Evolutionary conservation across 2,329 filamentous ascomycete genomes (phyloP).

Genomic region (Aspergillus japonicus): DNA sequence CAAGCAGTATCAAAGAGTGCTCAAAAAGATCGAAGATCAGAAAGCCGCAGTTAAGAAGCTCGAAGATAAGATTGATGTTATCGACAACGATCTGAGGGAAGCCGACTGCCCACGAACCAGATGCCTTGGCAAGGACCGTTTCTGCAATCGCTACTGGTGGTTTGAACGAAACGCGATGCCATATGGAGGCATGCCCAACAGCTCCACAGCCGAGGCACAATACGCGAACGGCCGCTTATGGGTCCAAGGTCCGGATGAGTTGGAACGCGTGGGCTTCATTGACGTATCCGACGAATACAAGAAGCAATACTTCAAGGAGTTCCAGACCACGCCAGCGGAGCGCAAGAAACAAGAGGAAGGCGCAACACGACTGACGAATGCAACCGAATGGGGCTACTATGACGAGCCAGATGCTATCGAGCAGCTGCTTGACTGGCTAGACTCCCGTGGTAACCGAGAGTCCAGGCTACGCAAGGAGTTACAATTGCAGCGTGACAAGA

Average conservation of each 20-base stretch:
- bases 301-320: constrained; percentile 72
- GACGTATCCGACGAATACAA: constrained; percentile 70
- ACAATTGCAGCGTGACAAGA: constrained; percentile 70
- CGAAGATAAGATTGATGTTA: constrained; percentile 78
- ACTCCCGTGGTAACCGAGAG: constrained; percentile 82
- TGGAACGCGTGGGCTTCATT: constrained; percentile 83
- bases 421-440: constrained; percentile 80
- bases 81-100: constrained; percentile 91
- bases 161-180: constrained; percentile 99
- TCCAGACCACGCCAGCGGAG: constrained; percentile 79
- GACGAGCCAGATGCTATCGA: constrained; percentile 77
- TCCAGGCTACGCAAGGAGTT: constrained; percentile 85
- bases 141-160: constrained; percentile 99
- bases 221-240: constrained; percentile 95
- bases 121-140: constrained; percentile 87
- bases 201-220: constrained; percentile 79
- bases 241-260: constrained; percentile 91
- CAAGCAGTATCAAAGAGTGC: constrained; percentile 81
- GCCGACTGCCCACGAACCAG: constrained; percentile 89
- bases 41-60: constrained; percentile 75
- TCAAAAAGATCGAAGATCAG: constrained; percentile 87
- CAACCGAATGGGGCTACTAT: constrained; percentile 87
- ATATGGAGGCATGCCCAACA: constrained; percentile 80
- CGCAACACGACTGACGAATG: constrained; percentile 70
- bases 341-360: constrained; percentile 86